Evolutionary conservation across 2,329 filamentous ascomycete species (phyloP).

Genomic region (Laburnicola sp.): DNA sequence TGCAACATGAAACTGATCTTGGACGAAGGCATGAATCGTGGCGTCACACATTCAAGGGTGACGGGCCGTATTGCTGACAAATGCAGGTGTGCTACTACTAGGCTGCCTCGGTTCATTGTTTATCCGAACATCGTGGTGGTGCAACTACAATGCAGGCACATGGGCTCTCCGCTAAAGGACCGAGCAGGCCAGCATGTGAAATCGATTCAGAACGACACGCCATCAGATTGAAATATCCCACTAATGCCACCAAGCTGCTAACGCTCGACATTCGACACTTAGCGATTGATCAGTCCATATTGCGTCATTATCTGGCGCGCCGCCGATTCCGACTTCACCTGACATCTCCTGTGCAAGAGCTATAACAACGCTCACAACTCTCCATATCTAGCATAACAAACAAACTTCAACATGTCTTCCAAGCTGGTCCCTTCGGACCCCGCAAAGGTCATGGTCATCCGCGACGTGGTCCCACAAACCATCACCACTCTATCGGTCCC

Average conservation of each 20-base stretch:
- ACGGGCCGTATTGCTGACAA: neutral
- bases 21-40: slow-evolving; percentile 1
- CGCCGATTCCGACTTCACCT: slow-evolving; percentile 8
- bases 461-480: slow-evolving; percentile 72
- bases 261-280: neutral
- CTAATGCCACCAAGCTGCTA: neutral
- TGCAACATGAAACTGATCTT: neutral
- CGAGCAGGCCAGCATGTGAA: slow-evolving; percentile 3
- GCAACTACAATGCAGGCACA: no score
- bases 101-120: neutral
- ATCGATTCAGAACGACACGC: neutral
- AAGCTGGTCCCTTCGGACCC: slow-evolving; percentile 63
- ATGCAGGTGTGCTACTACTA: neutral
- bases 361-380: neutral
- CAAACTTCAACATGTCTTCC: slow-evolving; percentile 34
- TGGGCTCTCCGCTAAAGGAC: no score
- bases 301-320: slow-evolving; percentile 12
- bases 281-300: neutral
- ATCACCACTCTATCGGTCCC: slow-evolving; percentile 80
- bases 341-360: slow-evolving; percentile 27
- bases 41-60: slow-evolving; percentile 1
- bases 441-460: slow-evolving; percentile 84
- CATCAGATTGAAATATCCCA: neutral
- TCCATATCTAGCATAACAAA: neutral
- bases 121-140: no score